Percentiles rank a stretch among this genome's conserved stretches.
Conservation (phyloP, 805 yeast genomes). For the Tetrapisispora nanseiensis region DNA sequence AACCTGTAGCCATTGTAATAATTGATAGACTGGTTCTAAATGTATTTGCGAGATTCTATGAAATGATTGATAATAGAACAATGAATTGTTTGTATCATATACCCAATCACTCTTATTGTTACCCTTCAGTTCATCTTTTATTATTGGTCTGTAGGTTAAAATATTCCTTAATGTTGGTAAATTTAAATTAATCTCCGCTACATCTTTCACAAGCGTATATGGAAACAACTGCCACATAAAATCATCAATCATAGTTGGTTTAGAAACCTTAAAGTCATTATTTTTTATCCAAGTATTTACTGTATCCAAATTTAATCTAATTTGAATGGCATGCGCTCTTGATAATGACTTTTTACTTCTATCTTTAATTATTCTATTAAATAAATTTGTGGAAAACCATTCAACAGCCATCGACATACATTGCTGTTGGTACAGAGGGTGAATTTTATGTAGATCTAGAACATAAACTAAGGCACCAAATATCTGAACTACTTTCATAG, state of each 20-base stretch:
- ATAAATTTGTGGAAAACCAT: slow-evolving; percentile 63
- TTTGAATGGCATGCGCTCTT: slow-evolving; percentile 80
- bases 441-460: slow-evolving; percentile 69
- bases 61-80: slow-evolving; percentile 56
- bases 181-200: slow-evolving; percentile 20
- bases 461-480: slow-evolving; percentile 84
- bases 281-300: slow-evolving; percentile 88
- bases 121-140: slow-evolving; percentile 1
- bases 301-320: slow-evolving; percentile 73
- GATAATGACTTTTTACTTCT: slow-evolving; percentile 57
- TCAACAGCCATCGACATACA: slow-evolving; percentile 67
- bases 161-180: slow-evolving; percentile 18
- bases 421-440: slow-evolving; percentile 68
- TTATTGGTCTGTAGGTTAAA: slow-evolving; percentile 17
- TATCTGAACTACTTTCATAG: slow-evolving; percentile 73
- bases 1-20: slow-evolving; percentile 86
- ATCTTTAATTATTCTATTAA: slow-evolving; percentile 60
- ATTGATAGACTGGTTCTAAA: slow-evolving; percentile 62
- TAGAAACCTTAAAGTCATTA: slow-evolving; percentile 23
- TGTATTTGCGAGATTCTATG: slow-evolving; percentile 57
- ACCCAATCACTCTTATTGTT: slow-evolving; percentile 5
- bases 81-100: slow-evolving; percentile 31
- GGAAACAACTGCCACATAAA: slow-evolving; percentile 33
- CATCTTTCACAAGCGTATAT: slow-evolving; percentile 28
- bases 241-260: slow-evolving; percentile 30